phyloP scores from a whole-genome alignment of 1,284 basidiomycete genomes.

The Xerocomus amazonicus region DNA sequence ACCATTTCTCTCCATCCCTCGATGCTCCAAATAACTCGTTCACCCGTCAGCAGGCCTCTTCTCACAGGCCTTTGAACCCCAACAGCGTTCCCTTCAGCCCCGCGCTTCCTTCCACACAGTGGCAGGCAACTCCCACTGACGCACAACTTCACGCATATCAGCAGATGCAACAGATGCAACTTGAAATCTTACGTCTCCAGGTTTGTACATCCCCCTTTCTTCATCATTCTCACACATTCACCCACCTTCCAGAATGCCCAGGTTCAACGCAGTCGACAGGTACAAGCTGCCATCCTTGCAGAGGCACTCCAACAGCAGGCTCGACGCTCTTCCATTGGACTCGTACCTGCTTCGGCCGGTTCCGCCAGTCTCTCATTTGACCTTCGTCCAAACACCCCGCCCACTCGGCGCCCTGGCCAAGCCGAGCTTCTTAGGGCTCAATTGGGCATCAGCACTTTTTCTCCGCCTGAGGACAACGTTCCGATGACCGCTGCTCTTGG shows the following conservation, averaged over 20 bases:
- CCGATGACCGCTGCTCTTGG: constrained; percentile 78
- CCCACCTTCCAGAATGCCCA: constrained; percentile 32
- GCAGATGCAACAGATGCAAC: constrained; percentile 78
- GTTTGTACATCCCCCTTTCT: constrained; percentile 37
- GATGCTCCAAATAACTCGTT: constrained; percentile 65
- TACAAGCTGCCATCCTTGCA: constrained; percentile 47
- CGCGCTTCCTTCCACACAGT: constrained; percentile 36
- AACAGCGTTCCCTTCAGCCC: constrained; percentile 58
- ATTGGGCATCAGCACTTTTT: constrained; percentile 39
- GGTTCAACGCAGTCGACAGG: constrained; percentile 37
- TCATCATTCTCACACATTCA: neutral
- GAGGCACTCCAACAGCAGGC: constrained; percentile 65
- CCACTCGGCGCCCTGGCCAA: constrained; percentile 62
- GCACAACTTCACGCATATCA: constrained; percentile 52
- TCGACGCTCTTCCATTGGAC: constrained; percentile 47
- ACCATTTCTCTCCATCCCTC: constrained; percentile 65
- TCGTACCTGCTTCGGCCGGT: constrained; percentile 65
- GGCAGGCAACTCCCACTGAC: constrained; percentile 39
- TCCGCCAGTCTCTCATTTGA: constrained; percentile 64
- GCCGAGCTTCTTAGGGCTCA: constrained; percentile 60
- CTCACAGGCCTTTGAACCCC: constrained; percentile 47
- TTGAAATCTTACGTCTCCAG: constrained; percentile 77
- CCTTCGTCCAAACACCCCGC: constrained; percentile 48
- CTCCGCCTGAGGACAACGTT: constrained; percentile 48
- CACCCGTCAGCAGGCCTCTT: constrained; percentile 50